Evolutionary conservation across 225 moss, liverwort and hornwort species (phyloP).

Genomic region (Pleurozium schreberi): DNA sequence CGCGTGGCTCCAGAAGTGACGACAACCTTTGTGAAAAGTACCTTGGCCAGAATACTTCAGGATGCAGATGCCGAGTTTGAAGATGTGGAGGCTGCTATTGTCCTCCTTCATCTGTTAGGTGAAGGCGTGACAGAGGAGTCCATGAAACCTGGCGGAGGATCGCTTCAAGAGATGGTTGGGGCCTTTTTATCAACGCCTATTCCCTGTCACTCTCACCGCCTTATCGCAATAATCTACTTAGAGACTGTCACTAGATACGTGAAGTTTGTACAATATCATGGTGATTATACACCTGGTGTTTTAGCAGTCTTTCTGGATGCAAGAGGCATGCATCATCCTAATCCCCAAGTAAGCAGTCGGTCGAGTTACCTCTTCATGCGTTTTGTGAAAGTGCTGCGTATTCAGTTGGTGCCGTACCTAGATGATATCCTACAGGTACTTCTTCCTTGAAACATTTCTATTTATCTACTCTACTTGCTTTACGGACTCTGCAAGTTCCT

Average conservation of each 20-base stretch:
- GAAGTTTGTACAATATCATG: slow-evolving; percentile 82
- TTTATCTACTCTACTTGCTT: neutral
- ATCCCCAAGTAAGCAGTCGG: slow-evolving; percentile 67
- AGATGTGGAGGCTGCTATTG: slow-evolving; percentile 82
- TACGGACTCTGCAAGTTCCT: neutral
- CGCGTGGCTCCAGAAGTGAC: slow-evolving; percentile 77
- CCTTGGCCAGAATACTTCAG: slow-evolving; percentile 48
- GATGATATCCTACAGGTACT: slow-evolving; percentile 84
- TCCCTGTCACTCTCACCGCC: slow-evolving; percentile 75
- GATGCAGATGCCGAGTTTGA: slow-evolving; percentile 57
- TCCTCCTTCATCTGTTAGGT: slow-evolving; percentile 65
- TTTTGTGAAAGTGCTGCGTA: slow-evolving; percentile 77
- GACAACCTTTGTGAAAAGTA: slow-evolving; percentile 64
- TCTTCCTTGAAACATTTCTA: neutral
- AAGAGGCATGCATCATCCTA: slow-evolving; percentile 87
- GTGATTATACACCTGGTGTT: slow-evolving; percentile 72
- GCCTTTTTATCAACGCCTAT: slow-evolving; percentile 58
- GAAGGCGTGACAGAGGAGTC: slow-evolving; percentile 88
- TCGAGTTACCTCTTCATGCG: slow-evolving; percentile 95
- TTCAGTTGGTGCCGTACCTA: slow-evolving; percentile 77
- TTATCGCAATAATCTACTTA: slow-evolving; percentile 71
- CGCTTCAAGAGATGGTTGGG: slow-evolving; percentile 77
- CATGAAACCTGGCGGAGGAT: slow-evolving; percentile 58
- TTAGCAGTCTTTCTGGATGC: slow-evolving; percentile 71
- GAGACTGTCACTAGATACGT: slow-evolving; percentile 92